phyloP scores from a whole-genome alignment of 148 eudicot species.

The Arctostaphylos glauca region DNA sequence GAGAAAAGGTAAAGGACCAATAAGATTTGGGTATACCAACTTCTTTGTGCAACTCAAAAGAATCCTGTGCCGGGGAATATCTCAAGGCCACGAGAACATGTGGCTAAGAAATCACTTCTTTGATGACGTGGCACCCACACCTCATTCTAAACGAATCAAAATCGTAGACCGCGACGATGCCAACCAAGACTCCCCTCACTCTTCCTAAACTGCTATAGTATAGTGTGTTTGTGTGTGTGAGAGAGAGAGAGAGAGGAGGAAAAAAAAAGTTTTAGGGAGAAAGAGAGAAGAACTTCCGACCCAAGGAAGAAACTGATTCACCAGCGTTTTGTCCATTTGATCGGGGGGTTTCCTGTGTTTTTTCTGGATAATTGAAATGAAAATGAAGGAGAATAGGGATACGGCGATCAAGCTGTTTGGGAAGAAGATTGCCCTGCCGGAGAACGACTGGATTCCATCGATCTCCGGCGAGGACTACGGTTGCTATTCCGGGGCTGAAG shows the following conservation, averaged over 20 bases:
- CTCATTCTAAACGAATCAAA: constrained; percentile 52
- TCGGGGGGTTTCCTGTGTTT: not conserved
- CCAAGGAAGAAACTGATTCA: not conserved
- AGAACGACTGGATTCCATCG: constrained; percentile 27
- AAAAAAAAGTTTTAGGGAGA: not conserved
- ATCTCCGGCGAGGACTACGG: constrained; percentile 19
- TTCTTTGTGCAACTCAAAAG: constrained; percentile 15
- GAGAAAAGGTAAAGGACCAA: not conserved
- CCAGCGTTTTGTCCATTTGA: not conserved
- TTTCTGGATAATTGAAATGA: not conserved
- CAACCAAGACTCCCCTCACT: constrained; percentile 21
- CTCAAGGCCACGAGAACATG: constrained; percentile 44
- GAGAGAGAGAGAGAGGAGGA: not conserved
- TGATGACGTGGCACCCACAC: constrained; percentile 64
- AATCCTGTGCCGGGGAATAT: constrained; percentile 18
- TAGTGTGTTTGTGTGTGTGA: too few relatives aligned
- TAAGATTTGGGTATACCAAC: not conserved
- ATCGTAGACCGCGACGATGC: constrained; percentile 43
- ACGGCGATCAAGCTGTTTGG: constrained; percentile 84
- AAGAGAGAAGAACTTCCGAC: not conserved
- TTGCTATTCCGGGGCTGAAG: constrained; percentile 5
- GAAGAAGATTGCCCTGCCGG: constrained; percentile 46
- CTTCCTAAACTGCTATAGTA: not conserved
- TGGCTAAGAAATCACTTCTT: constrained; percentile 56
- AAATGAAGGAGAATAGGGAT: constrained; percentile 44